Conservation (phyloP, 2,329 filamentous ascomycete genomes). For the Allantophomopsis lycopodina region DNA sequence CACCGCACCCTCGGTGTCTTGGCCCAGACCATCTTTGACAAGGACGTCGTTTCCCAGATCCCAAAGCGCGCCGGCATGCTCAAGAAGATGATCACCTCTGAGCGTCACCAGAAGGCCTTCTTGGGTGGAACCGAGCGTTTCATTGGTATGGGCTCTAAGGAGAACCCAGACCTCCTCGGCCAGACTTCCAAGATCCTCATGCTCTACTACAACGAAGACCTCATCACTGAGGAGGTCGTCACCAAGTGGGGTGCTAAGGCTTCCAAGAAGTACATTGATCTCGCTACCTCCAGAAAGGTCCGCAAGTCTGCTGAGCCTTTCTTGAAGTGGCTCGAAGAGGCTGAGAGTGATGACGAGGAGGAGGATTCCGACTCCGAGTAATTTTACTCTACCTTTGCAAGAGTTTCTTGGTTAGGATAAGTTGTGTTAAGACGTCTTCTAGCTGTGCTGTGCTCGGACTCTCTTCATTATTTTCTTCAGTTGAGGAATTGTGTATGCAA, state of each 20-base stretch:
- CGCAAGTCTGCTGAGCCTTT: constrained; percentile 91
- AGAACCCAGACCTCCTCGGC: constrained; percentile 65
- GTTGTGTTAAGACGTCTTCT: no score
- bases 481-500: no score
- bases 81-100: constrained; percentile 81
- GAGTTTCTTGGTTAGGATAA: no score
- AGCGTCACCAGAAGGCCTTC: constrained; percentile 90
- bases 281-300: constrained; percentile 83
- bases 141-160: constrained; percentile 55
- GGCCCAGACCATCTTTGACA: constrained; percentile 85
- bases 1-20: constrained; percentile 87
- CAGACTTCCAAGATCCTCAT: constrained; percentile 78
- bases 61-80: constrained; percentile 72
- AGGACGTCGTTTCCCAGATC: constrained; percentile 81
- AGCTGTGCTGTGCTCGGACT: no score
- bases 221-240: constrained; percentile 77
- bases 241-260: constrained; percentile 88
- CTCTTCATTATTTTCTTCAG: no score
- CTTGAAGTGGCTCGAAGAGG: constrained; percentile 84
- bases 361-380: constrained; percentile 48
- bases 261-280: constrained; percentile 95
- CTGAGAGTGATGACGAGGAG: constrained; percentile 57
- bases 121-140: constrained; percentile 92
- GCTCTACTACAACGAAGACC: constrained; percentile 80
- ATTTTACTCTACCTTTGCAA: neutral